These are phyloP conservation scores for Colletotrichum salicis DNA, from an alignment of 2,329 filamentous ascomycete species.

Conservation along the genomic window DNA sequence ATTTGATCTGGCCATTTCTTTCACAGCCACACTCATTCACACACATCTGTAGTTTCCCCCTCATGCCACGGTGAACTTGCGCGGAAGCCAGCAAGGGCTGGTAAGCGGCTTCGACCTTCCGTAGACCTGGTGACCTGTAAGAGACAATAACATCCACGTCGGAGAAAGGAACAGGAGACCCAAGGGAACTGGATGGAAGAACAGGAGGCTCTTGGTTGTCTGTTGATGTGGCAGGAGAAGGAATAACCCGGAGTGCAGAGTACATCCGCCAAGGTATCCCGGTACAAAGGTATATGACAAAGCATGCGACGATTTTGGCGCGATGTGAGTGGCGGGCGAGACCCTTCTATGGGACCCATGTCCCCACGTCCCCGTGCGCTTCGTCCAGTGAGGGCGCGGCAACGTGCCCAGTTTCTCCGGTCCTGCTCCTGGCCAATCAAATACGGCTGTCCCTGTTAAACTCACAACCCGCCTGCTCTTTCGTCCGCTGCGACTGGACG, in stretches of 20 bases:
- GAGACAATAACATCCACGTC: no score
- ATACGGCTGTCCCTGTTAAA: not conserved
- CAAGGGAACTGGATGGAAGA: not conserved
- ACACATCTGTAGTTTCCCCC: not conserved
- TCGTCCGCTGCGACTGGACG: slow-evolving; percentile 13
- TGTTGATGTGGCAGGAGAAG: not conserved
- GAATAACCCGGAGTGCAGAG: not conserved
- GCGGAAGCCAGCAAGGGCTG: not conserved
- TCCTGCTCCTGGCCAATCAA: slow-evolving; percentile 18
- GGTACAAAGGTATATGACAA: slow-evolving; percentile 8
- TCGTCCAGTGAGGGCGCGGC: slow-evolving; percentile 25
- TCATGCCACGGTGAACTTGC: not conserved
- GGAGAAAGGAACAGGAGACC: no score
- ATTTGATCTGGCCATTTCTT: not conserved
- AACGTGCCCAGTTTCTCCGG: slow-evolving; percentile 9
- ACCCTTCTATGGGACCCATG: not conserved
- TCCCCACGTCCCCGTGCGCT: not conserved
- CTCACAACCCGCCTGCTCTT: slow-evolving; percentile 15
- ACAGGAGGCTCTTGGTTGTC: not conserved
- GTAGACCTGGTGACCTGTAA: not conserved
- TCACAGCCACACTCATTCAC: slow-evolving; percentile 28
- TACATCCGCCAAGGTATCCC: not conserved
- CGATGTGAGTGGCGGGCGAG: slow-evolving; percentile 20
- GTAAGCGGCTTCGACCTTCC: not conserved
- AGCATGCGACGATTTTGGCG: slow-evolving; percentile 15